A percentile compares a stretch with the other conserved stretches of the same genome.
phyloP scores from a whole-genome alignment of 2,329 filamentous ascomycete species.

The Thielaviopsis euricoi region DNA sequence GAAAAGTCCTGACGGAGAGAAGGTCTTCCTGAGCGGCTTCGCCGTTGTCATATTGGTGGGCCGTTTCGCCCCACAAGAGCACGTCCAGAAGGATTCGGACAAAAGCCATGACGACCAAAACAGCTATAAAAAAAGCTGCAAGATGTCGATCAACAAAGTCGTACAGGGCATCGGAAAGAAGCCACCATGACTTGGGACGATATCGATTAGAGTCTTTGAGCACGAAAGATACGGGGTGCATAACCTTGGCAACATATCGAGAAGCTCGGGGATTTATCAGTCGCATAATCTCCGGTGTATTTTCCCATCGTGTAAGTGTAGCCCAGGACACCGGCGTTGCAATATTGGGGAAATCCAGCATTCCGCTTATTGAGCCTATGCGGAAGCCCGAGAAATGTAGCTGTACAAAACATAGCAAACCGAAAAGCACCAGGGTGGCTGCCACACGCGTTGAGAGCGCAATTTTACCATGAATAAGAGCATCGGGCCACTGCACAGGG shows the following conservation, averaged over 20 bases:
- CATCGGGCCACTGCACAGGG: conserved; percentile 34
- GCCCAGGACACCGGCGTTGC: conserved; percentile 3
- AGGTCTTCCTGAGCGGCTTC: conserved; percentile 23
- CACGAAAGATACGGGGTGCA: conserved; percentile 59
- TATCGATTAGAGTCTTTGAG: conserved; percentile 51
- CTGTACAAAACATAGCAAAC: conserved; percentile 56
- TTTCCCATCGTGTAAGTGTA: background rate
- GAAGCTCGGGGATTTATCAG: conserved; percentile 55
- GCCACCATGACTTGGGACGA: conserved; percentile 28
- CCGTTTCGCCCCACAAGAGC: conserved; percentile 49
- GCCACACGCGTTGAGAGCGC: conserved; percentile 59
- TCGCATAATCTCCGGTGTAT: conserved; percentile 45
- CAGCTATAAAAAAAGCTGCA: conserved; percentile 41
- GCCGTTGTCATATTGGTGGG: conserved; percentile 26
- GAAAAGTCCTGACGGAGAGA: conserved; percentile 43
- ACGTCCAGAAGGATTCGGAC: conserved; percentile 59
- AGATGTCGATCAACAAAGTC: conserved; percentile 50
- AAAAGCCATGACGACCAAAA: conserved; percentile 45
- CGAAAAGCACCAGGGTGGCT: conserved; percentile 55
- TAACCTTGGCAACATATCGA: conserved; percentile 58
- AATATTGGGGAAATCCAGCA: background rate
- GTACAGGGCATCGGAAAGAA: conserved; percentile 25
- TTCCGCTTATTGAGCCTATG: background rate
- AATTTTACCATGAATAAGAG: conserved; percentile 45
- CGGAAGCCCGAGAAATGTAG: conserved; percentile 54